Percentiles rank a stretch among this genome's conserved stretches.
Evolutionary conservation across 345 rosid species (phyloP).

Genomic region (Gynandropsis gynandra): DNA sequence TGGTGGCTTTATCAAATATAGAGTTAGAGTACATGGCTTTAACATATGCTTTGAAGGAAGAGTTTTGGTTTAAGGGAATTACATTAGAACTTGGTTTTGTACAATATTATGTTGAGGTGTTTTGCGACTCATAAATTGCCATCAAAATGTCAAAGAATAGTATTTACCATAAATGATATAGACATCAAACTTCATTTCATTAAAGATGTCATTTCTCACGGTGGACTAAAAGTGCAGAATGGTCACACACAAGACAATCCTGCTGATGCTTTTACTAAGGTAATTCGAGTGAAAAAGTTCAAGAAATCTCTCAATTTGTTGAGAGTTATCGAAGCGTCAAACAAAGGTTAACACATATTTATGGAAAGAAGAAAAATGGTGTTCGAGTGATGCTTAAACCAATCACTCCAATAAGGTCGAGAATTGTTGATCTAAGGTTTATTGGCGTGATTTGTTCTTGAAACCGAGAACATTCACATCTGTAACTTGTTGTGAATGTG

Average conservation of each 20-base stretch:
- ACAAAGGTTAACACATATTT: too few species aligned
- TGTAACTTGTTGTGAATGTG: too few species aligned
- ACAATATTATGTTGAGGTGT: neutral
- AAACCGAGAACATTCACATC: too few species aligned
- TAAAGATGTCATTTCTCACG: neutral
- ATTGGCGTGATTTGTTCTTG: too few species aligned
- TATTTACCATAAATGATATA: neutral
- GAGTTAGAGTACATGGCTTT: neutral
- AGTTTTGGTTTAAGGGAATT: neutral
- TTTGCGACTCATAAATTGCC: neutral
- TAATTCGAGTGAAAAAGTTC: neutral
- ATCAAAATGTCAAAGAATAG: neutral
- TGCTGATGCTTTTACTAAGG: neutral
- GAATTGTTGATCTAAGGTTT: too few species aligned
- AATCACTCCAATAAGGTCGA: too few species aligned
- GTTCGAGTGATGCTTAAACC: too few species aligned
- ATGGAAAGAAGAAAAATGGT: too few species aligned
- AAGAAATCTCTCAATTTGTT: neutral
- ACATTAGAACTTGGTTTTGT: neutral
- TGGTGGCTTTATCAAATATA: neutral
- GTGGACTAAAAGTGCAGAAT: neutral
- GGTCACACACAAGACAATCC: neutral
- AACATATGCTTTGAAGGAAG: neutral
- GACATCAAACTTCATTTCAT: neutral
- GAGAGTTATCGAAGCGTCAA: too few species aligned